Evolutionary conservation across 495 filamentous ascomycete species (phyloP).

Genomic region (Aspergillus sclerotiicarbonarius): DNA sequence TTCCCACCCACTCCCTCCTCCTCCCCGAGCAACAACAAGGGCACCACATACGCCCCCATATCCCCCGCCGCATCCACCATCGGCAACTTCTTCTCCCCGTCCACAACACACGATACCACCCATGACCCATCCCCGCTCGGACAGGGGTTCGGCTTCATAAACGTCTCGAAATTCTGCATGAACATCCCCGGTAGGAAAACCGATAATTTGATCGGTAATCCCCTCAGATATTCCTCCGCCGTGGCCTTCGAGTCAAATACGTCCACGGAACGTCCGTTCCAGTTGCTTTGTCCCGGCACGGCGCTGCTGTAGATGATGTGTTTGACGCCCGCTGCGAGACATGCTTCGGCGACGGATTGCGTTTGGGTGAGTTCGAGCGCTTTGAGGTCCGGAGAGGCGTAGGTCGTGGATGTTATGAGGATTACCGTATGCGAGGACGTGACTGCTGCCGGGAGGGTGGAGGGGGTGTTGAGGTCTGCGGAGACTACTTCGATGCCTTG

Average conservation of each 20-base stretch:
- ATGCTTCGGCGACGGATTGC: conserved; percentile 47
- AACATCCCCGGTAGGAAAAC: conserved; percentile 44
- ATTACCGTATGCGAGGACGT: conserved; percentile 48
- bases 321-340: conserved; percentile 40
- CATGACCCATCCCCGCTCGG: conserved; percentile 12
- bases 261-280: conserved; percentile 20
- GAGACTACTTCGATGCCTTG: conserved; percentile 48
- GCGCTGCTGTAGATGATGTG: conserved; percentile 53
- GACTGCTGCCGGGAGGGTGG: conserved; percentile 44
- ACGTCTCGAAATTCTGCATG: conserved; percentile 44
- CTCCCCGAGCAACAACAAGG: conserved; percentile 37
- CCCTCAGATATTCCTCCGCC: conserved; percentile 45
- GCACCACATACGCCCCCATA: conserved; percentile 49
- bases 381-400: conserved; percentile 26
- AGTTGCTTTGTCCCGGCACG: conserved; percentile 24
- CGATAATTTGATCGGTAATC: conserved; percentile 35
- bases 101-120: conserved; percentile 19
- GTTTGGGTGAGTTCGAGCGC: conserved; percentile 37
- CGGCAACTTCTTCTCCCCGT: conserved; percentile 33
- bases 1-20: conserved; percentile 48
- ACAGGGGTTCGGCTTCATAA: conserved; percentile 6
- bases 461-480: conserved; percentile 41
- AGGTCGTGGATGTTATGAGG: conserved; percentile 41
- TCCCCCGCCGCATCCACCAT: conserved; percentile 44
- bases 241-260: conserved; percentile 46